A percentile compares a stretch with the other conserved stretches of the same genome.
Conservation (phyloP, 305 asterid genomes). For the Fraxinus velutina region DNA sequence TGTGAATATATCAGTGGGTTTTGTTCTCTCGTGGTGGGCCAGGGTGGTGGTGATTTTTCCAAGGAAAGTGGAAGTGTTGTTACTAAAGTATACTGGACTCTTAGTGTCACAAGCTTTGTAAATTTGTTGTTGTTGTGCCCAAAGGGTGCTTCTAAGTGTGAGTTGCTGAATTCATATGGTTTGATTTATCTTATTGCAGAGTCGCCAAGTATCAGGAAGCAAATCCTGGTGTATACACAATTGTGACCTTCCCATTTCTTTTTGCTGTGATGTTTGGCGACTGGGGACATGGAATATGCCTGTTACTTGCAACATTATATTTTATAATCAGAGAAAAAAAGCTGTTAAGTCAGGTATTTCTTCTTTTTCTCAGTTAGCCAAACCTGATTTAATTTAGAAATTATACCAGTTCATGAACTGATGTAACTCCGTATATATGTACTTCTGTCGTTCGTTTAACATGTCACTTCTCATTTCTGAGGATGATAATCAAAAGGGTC, state of each 20-base stretch:
- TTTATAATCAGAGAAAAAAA: constrained; percentile 65
- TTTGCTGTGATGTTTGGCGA: constrained; percentile 98
- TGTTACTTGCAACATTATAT: constrained; percentile 65
- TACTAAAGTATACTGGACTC: not conserved
- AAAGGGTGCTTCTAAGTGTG: not conserved
- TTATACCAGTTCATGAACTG: not conserved
- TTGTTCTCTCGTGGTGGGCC: not conserved
- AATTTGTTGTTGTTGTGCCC: not conserved
- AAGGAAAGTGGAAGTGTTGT: not conserved
- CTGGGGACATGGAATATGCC: constrained; percentile 98
- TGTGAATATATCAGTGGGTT: not conserved
- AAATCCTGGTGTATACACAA: constrained; percentile 89
- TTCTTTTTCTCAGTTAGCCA: not conserved
- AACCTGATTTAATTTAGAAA: not conserved
- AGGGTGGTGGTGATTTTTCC: not conserved
- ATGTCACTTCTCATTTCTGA: not conserved
- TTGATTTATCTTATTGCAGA: constrained; percentile 43
- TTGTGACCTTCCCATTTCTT: constrained; percentile 90
- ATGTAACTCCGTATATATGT: not conserved
- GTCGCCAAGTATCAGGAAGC: constrained; percentile 98
- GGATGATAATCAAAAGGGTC: not conserved
- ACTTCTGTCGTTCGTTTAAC: not conserved
- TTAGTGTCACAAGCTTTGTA: not conserved
- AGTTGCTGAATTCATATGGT: not conserved
- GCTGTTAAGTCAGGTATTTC: constrained; percentile 67